Conservation (phyloP, 2,329 filamentous ascomycete species). For the Talaromyces funiculosus region DNA sequence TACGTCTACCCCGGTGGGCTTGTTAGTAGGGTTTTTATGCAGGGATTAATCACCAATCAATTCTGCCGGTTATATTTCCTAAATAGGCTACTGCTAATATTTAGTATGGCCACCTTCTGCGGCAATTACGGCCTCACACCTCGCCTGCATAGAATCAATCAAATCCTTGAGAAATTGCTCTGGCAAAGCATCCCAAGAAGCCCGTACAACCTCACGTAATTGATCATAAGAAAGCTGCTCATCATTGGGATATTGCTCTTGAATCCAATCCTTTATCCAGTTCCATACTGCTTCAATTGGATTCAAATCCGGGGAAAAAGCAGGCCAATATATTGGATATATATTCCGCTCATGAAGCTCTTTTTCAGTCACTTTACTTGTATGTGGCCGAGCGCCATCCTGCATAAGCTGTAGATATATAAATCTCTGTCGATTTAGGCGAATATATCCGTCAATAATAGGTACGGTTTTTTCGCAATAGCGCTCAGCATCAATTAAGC, state of each 20-base stretch:
- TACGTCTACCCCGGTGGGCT: too few species aligned
- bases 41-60: neutral
- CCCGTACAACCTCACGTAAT: neutral
- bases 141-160: neutral
- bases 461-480: neutral
- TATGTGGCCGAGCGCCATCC: neutral
- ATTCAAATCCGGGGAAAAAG: neutral
- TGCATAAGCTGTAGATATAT: neutral
- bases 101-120: neutral
- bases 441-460: conserved; percentile 5
- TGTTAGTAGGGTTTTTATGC: too few species aligned
- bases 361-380: neutral
- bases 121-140: neutral
- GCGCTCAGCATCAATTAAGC: neutral
- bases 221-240: neutral
- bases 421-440: conserved; percentile 1
- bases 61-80: neutral
- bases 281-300: conserved; percentile 3
- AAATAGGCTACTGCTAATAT: neutral
- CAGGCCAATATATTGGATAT: conserved; percentile 1
- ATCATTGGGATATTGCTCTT: neutral
- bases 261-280: neutral
- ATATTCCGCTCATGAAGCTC: neutral
- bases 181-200: neutral
- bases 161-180: neutral